phyloP scores from a whole-genome alignment of 371 early-diverging fungal genomes.

The Mortierella sp. region DNA sequence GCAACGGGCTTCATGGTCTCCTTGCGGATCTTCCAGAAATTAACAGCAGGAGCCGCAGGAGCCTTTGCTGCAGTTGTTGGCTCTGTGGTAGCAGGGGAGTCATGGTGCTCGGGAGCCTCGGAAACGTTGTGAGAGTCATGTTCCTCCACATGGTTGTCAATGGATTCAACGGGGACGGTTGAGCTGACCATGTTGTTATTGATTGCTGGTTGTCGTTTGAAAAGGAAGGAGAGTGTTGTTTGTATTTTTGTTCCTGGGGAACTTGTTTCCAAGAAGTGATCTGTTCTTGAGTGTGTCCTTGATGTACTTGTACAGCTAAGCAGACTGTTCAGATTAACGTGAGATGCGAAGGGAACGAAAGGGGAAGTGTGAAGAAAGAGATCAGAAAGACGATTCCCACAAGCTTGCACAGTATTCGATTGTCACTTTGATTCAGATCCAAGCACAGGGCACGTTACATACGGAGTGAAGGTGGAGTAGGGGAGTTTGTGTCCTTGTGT shows the following conservation, averaged over 20 bases:
- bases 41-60: constrained; percentile 62
- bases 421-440: no score
- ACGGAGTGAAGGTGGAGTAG: no score
- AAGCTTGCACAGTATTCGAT: no score
- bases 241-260: neutral
- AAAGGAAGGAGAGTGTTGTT: neutral
- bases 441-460: no score
- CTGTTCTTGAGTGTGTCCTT: no score
- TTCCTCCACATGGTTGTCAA: constrained; percentile 20
- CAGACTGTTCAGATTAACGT: no score
- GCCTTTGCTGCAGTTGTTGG: constrained; percentile 15
- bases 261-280: no score
- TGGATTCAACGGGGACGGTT: constrained; percentile 31
- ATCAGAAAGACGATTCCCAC: no score
- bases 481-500: no score
- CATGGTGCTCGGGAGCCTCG: neutral
- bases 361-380: no score
- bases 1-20: constrained; percentile 44
- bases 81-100: neutral
- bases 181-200: constrained; percentile 28
- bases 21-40: constrained; percentile 66
- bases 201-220: neutral
- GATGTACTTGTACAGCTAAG: no score
- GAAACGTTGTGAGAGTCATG: neutral
- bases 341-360: no score